These are phyloP conservation scores for Picochlorum sp. DNA, from an alignment of 139 green algal genomes.

Conservation along the genomic window DNA sequence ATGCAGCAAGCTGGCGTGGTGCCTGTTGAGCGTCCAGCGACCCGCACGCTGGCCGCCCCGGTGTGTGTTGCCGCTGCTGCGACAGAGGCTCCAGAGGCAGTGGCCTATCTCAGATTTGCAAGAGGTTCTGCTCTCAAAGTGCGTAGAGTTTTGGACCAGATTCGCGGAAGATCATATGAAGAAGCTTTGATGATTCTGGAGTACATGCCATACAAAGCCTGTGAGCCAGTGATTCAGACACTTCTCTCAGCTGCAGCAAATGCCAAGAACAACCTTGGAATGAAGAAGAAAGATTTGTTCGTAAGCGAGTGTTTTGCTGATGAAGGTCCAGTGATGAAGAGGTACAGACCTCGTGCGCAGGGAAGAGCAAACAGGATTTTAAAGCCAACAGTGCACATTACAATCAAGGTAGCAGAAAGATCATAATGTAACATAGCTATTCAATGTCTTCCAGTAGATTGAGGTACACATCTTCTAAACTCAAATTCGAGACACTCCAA, in stretches of 20 bases:
- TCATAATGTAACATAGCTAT: slow-evolving; percentile 8
- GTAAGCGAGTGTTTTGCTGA: slow-evolving; percentile 76
- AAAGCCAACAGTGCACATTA: slow-evolving; percentile 76
- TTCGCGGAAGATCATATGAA: slow-evolving; percentile 85
- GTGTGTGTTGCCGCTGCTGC: slow-evolving; percentile 12
- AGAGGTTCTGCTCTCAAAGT: slow-evolving; percentile 65
- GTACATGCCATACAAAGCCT: slow-evolving; percentile 86
- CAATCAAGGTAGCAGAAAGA: slow-evolving; percentile 56
- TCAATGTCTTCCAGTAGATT: slow-evolving; percentile 37
- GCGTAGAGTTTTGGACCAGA: slow-evolving; percentile 82
- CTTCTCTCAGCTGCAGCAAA: slow-evolving; percentile 83
- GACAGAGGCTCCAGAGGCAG: slow-evolving; percentile 27
- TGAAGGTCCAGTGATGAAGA: slow-evolving; percentile 71
- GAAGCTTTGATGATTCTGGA: slow-evolving; percentile 88
- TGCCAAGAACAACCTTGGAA: slow-evolving; percentile 89
- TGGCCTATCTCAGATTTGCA: slow-evolving; percentile 49
- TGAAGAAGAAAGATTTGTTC: slow-evolving; percentile 77
- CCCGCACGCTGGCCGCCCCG: slow-evolving; percentile 7
- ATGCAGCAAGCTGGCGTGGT: slow-evolving; percentile 10
- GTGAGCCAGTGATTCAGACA: slow-evolving; percentile 62
- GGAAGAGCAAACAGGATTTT: slow-evolving; percentile 65
- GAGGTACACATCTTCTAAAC: slow-evolving; percentile 86
- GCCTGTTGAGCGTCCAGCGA: not conserved
- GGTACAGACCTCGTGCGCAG: slow-evolving; percentile 60
- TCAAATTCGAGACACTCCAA: slow-evolving; percentile 82